Base-by-base conservation (phyloP, 805 yeast species). In the Pichia cephalocereana region DNA sequence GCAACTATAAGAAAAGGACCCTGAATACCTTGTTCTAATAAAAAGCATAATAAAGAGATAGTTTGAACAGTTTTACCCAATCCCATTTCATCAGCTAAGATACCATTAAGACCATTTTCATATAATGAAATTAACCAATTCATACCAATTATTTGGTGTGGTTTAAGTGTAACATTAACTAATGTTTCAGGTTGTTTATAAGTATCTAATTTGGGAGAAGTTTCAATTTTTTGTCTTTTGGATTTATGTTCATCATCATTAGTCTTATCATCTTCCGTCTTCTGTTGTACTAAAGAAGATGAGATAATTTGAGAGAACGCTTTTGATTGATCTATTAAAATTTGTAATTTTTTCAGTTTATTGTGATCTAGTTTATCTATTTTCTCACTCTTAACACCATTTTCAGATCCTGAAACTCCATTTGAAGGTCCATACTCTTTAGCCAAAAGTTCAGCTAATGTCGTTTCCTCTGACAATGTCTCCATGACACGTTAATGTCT, bases 21-120 rank as follows among this genome's bases (percentile, higher is more conserved):
- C 38, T 68, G 65, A 1, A 87, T 77, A 4, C 86, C 89, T 62
- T 86, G 80, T 55, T 87, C 96, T 42, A 83, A 75, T 37, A 90
- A 68, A 58, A 83, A 86, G 6, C 87, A 78, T 5, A 89, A 57
- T 51, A 91, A 72, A 0, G 96, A 76, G 47, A 91, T 87, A 40
- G 93, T 83, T 63, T 93, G 96, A 8, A 91, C 65, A 0, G 99
- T 93, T 62, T 91, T 91, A 2, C 99, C 99, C 27, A 91, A 69
- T 0, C 98, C 98, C 99, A 91, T 91, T 64, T 91, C 98, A 67
- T 93, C 98, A 0, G 98, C 98, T 19, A 93, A 68, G 36, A 93
- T 90, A 2, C 98, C 99, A 63, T 91, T 91, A 30, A 91, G 70
- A 0, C 98, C 99, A 64, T 91, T 93, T 60, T 90, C 95, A 62